Evolutionary conservation across 1,284 basidiomycete species (phyloP).

Genomic region (Cutaneotrichosporon curvatum): DNA sequence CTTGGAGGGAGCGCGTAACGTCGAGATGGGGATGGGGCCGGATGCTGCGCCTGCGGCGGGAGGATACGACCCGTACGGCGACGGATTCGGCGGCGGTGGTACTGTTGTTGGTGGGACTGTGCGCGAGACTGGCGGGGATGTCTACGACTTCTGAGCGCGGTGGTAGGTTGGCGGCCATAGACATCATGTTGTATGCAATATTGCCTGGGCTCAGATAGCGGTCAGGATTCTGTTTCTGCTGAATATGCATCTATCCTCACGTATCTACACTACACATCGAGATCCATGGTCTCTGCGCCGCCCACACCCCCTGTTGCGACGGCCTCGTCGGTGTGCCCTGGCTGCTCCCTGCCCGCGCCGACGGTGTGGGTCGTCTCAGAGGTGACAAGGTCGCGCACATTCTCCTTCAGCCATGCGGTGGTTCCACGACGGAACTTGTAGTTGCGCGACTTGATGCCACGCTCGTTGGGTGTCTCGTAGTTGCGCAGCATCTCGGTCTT

Average conservation of each 20-base stretch:
- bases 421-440: slow-evolving; percentile 82
- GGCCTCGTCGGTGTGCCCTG: slow-evolving; percentile 20
- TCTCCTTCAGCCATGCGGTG: slow-evolving; percentile 78
- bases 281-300: slow-evolving; percentile 17
- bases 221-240: neutral
- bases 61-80: slow-evolving; percentile 41
- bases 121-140: slow-evolving; percentile 22
- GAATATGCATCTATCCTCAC: slow-evolving; percentile 8
- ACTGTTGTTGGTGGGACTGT: slow-evolving; percentile 13
- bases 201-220: too few relatives aligned
- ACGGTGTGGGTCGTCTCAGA: slow-evolving; percentile 55
- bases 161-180: neutral
- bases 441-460: slow-evolving; percentile 65
- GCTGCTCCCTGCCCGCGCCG: slow-evolving; percentile 40
- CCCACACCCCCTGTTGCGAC: slow-evolving; percentile 22
- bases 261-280: slow-evolving; percentile 10
- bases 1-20: slow-evolving; percentile 49
- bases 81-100: slow-evolving; percentile 25
- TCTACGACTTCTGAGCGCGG: slow-evolving; percentile 37
- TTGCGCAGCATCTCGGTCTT: slow-evolving; percentile 84
- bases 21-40: slow-evolving; percentile 45
- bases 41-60: slow-evolving; percentile 22
- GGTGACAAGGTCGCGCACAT: slow-evolving; percentile 62
- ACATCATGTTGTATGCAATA: slow-evolving; percentile 2
- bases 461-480: slow-evolving; percentile 81